phyloP scores from a whole-genome alignment of 495 filamentous ascomycete genomes.

The Aspergillus olivimuriae region DNA sequence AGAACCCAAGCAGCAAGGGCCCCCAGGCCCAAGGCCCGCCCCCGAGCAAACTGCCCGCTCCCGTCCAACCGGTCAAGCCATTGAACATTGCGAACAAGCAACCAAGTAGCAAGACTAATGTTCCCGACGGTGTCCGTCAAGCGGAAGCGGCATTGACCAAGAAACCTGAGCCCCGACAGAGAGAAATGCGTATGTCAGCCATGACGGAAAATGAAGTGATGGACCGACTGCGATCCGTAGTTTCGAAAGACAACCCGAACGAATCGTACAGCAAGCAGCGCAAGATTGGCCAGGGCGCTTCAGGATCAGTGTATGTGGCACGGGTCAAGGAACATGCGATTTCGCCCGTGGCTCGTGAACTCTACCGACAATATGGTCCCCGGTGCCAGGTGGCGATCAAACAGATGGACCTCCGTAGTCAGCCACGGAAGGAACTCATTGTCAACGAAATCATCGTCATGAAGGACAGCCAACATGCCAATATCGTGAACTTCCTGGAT shows the following conservation, averaged over 20 bases:
- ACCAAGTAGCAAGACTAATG: slow-evolving; percentile 33
- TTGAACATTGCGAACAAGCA: slow-evolving; percentile 85
- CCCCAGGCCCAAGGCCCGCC: slow-evolving; percentile 38
- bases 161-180: slow-evolving; percentile 69
- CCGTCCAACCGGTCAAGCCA: slow-evolving; percentile 71
- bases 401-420: slow-evolving; percentile 97
- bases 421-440: slow-evolving; percentile 96
- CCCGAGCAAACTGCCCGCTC: slow-evolving; percentile 52
- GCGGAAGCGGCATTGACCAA: slow-evolving; percentile 74
- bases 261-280: slow-evolving; percentile 95
- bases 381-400: slow-evolving; percentile 92
- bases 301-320: slow-evolving; percentile 95
- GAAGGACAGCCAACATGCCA: slow-evolving; percentile 96
- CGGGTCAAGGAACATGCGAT: slow-evolving; percentile 74
- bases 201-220: slow-evolving; percentile 98
- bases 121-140: slow-evolving; percentile 63
- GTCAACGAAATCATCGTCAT: slow-evolving; percentile 99
- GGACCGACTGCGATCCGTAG: slow-evolving; percentile 85
- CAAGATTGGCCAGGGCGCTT: slow-evolving; percentile 98
- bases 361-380: slow-evolving; percentile 61
- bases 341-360: slow-evolving; percentile 56
- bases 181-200: slow-evolving; percentile 91
- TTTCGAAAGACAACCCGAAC: slow-evolving; percentile 87
- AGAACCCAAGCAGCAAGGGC: slow-evolving; percentile 26
- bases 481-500: slow-evolving; percentile 98